phyloP scores from a whole-genome alignment of 1,284 basidiomycete species.

The Violaceomyces palustris region DNA sequence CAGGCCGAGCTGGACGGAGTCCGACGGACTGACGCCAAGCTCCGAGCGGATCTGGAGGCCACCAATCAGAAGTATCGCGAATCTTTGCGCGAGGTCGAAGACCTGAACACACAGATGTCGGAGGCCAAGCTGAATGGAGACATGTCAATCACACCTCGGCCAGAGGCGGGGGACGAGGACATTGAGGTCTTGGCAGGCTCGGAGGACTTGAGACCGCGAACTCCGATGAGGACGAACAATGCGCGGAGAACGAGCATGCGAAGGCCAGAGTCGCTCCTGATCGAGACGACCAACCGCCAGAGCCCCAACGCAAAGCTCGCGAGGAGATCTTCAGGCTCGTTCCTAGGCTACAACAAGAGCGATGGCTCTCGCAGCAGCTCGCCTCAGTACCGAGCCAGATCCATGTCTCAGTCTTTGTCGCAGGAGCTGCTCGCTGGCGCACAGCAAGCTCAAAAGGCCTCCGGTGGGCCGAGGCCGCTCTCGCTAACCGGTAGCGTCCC shows the following conservation, averaged over 20 bases:
- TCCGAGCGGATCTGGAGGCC: conserved; percentile 64
- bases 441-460: conserved; percentile 18
- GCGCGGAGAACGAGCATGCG: conserved; percentile 9
- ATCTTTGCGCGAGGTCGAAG: conserved; percentile 79
- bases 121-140: conserved; percentile 34
- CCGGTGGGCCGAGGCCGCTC: conserved; percentile 27
- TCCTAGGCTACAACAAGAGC: conserved; percentile 46
- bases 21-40: conserved; percentile 23
- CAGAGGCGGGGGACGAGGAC: conserved; percentile 25
- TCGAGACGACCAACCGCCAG: conserved; percentile 29
- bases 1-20: conserved; percentile 58
- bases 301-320: conserved; percentile 17
- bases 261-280: conserved; percentile 31
- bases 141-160: neutral
- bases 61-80: conserved; percentile 78
- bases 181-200: conserved; percentile 35
- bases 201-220: no score
- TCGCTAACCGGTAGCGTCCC: conserved; percentile 34
- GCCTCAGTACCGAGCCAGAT: conserved; percentile 26
- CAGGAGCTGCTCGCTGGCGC: conserved; percentile 24
- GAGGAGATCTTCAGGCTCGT: conserved; percentile 40
- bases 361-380: conserved; percentile 17
- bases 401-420: conserved; percentile 44
- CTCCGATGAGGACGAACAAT: no score
- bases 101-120: conserved; percentile 57